phyloP scores from a whole-genome alignment of 139 green algal genomes.

The Coelastrella sp. region DNA sequence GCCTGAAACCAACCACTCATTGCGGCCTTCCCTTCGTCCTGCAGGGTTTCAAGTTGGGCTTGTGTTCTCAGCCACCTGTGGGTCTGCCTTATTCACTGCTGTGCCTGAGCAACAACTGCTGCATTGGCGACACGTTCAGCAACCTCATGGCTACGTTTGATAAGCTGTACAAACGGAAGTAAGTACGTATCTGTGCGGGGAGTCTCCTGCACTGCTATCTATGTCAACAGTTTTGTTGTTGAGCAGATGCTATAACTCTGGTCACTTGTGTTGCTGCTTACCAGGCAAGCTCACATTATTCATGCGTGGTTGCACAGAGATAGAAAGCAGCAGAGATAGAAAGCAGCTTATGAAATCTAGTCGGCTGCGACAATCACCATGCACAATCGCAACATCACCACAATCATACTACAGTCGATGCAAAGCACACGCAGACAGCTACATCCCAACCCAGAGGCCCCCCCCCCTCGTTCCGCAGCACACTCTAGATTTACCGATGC shows the following conservation, averaged over 20 bases:
- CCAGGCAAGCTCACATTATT: too few species aligned
- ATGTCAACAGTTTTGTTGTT: neutral
- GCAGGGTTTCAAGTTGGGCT: conserved; percentile 84
- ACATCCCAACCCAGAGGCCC: neutral
- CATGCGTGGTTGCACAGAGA: too few species aligned
- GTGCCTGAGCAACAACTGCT: conserved; percentile 85
- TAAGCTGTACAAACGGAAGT: conserved; percentile 71
- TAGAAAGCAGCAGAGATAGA: too few species aligned
- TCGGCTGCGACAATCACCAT: too few species aligned
- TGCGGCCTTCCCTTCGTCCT: too few species aligned
- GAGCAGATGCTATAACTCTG: neutral
- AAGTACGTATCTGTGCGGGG: neutral
- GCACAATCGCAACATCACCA: too few species aligned
- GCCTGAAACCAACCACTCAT: too few species aligned
- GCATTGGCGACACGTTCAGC: conserved; percentile 71
- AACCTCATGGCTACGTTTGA: conserved; percentile 75
- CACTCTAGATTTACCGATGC: neutral
- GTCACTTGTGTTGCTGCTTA: neutral
- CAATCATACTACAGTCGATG: too few species aligned
- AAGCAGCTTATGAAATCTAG: too few species aligned
- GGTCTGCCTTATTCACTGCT: conserved; percentile 76
- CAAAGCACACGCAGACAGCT: neutral
- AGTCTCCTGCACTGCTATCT: neutral
- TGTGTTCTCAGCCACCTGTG: conserved; percentile 78
- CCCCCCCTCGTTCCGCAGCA: neutral